These are phyloP conservation scores for Aspergillus sparsus DNA, from an alignment of 495 filamentous ascomycete genomes.

Conservation along the genomic window DNA sequence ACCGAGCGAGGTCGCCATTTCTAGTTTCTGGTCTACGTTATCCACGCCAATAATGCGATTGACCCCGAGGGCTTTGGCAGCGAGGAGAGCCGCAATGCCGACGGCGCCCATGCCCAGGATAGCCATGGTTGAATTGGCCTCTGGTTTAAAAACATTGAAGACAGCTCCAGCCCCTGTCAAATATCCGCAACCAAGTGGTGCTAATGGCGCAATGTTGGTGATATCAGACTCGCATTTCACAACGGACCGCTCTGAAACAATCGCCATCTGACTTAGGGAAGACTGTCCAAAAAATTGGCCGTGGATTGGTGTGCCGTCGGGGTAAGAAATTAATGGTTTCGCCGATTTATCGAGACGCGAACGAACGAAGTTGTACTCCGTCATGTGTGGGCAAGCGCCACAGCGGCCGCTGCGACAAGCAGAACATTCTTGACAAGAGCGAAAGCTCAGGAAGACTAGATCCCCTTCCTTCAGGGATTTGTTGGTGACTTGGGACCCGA, in stretches of 20 bases:
- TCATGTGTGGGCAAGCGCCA: conserved; percentile 37
- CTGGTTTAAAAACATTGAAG: conserved; percentile 39
- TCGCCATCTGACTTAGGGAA: conserved; percentile 39
- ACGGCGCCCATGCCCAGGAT: conserved; percentile 48
- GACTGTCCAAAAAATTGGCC: conserved; percentile 50
- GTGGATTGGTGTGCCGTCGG: conserved; percentile 32
- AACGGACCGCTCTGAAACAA: conserved; percentile 32
- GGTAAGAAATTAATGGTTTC: conserved; percentile 23
- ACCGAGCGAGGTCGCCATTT: conserved; percentile 43
- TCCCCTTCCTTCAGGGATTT: conserved; percentile 45
- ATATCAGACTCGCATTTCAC: conserved; percentile 30
- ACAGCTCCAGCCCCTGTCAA: conserved; percentile 50
- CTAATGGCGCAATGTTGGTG: conserved; percentile 35
- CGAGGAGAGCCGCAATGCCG: conserved; percentile 43
- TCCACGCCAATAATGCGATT: conserved; percentile 46
- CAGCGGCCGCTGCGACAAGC: conserved; percentile 25
- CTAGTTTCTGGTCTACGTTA: conserved; percentile 41
- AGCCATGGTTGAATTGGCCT: conserved; percentile 25
- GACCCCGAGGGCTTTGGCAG: conserved; percentile 27
- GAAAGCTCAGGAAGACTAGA: conserved; percentile 48
- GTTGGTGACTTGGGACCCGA: conserved; percentile 46
- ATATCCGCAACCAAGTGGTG: conserved; percentile 51
- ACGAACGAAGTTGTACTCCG: conserved; percentile 41
- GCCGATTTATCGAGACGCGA: conserved; percentile 19
- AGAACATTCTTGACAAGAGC: conserved; percentile 39